Base-by-base conservation (phyloP, 306 rosid species). In the Boehmeria nivea region DNA sequence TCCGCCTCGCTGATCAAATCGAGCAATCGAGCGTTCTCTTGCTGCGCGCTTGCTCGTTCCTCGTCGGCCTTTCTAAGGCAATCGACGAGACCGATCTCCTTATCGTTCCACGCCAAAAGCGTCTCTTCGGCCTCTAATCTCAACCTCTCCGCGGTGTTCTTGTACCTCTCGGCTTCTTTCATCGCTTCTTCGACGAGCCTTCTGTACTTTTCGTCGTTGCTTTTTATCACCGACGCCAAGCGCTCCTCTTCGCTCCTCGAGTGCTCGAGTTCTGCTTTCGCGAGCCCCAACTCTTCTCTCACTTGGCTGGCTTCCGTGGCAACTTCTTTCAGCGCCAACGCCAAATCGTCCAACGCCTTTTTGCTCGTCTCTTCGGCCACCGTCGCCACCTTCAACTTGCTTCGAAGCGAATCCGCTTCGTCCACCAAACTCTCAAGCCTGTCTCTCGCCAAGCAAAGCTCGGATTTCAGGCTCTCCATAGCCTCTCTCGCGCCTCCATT, bases 331-430 rank as follows among this genome's bases (percentile, higher is more conserved):
- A 91, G 47, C 11, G 83, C 98, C 20, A 77, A 60, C 18, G 96
- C 98, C 27, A 91, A 72, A 69, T 87, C 96, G 64, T 91, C 98
- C 83, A 91, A 70, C 0, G 98, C 98, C 55, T 65, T 82, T 68
- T 82, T 82, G 76, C 78, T 73, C 33, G 78, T 87, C 64, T 80
- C 94, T 57, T 91, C 98, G 8, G 94, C 95, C 8, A 59, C 76
- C 0, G 62, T 71, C 13, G 94, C 84, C 16, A 44, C 22, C 63
- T 71, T 81, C 61, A 91, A 59, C 50, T 91, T 91, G 13, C 23
- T 67, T 60, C 60, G 78, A 1, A 91, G 79, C 11, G 6, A 23
- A 1, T 33, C 46, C 43, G 77, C 33, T 69, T 88, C 88, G 13
- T 71, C 72, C 4, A 71, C 18, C n/a, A 68, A 28, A 14, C 2